Evolutionary conservation across 1,139 yeast species (phyloP).

Genomic region (Magnusiomyces tetraspermus): DNA sequence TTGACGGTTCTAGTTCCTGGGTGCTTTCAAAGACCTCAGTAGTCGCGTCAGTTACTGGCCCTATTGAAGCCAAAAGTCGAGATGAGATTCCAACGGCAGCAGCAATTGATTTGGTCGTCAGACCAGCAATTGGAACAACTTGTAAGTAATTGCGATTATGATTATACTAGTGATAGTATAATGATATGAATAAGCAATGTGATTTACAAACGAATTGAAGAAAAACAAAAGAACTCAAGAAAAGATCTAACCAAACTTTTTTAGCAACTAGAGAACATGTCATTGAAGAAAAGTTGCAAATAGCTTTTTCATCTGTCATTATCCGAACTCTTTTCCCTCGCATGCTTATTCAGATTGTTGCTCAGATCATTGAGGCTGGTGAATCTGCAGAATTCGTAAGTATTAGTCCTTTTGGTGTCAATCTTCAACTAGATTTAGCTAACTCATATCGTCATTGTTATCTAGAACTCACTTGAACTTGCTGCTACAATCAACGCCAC

Average conservation of each 20-base stretch:
- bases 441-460: neutral
- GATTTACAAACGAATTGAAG: too few relatives aligned
- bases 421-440: neutral
- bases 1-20: conserved; percentile 73
- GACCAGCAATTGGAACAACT: conserved; percentile 71
- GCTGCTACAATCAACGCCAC: conserved; percentile 65
- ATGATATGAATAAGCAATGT: too few relatives aligned
- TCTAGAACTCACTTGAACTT: conserved; percentile 40
- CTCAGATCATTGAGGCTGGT: conserved; percentile 67
- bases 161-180: conserved; percentile 2
- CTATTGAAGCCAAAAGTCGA: conserved; percentile 73
- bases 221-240: too few relatives aligned
- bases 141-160: conserved; percentile 20
- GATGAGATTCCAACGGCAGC: conserved; percentile 80
- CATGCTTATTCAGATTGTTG: conserved; percentile 73
- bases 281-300: conserved; percentile 60
- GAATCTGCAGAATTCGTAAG: conserved; percentile 31
- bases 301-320: conserved; percentile 53
- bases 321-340: conserved; percentile 68
- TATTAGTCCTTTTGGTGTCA: neutral
- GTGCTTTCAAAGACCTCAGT: conserved; percentile 45
- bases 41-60: conserved; percentile 77
- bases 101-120: conserved; percentile 66
- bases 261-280: conserved; percentile 62
- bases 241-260: too few relatives aligned